Evolutionary conservation across 192 early-diverging fungal genomes (phyloP), one percentile per base, ranked within the genome.

Genomic region (Umbelopsis isabellina): DNA sequence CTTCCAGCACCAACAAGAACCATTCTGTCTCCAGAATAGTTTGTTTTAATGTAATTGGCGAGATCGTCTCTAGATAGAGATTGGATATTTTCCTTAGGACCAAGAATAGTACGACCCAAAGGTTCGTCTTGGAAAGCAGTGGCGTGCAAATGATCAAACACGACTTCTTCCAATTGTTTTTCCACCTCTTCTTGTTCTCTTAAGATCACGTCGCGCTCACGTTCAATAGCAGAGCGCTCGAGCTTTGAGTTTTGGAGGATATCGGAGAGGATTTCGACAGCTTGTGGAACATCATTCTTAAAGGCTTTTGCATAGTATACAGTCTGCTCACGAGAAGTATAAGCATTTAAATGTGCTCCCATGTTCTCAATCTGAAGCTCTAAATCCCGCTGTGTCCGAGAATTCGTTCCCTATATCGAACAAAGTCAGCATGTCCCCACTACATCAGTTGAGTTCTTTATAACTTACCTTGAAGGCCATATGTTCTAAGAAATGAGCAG

Each of bases 61-160:
- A 99, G 85, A 74, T 99, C 95, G 20, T 86, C 84, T 71, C 92
- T 90, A 58, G 90, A 91, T 77, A 99, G 91, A 53, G 86, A 86
- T 79, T 93, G 82, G 76, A 99, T 96, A 84, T 98, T 97, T 75
- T 94, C 93, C 75, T 87, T 87, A 61, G 96, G 91, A 58, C 97
- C 97, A 46, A 96, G 87, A 76, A 97, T 95, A 61, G 97, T 98
- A 75, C 88, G 91, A 48, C 97, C 95, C 35, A 98, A 85, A 11
- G 92, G 78, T 72, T 89, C 87, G 68, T 91, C 88, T 86, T 96
- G 95, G 89, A 93, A 99, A 44, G 97, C 95, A 64, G 88, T 92
- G 51, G 93, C 95, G 80, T 99, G 96, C 84, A 99, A 84, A 72
- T 99, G 95, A 76, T 99, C 97, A 83, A 99, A 99, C 64, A 97